Evolutionary conservation across 2,329 filamentous ascomycete species (phyloP).

Genomic region (Scedosporium aurantiacum): DNA sequence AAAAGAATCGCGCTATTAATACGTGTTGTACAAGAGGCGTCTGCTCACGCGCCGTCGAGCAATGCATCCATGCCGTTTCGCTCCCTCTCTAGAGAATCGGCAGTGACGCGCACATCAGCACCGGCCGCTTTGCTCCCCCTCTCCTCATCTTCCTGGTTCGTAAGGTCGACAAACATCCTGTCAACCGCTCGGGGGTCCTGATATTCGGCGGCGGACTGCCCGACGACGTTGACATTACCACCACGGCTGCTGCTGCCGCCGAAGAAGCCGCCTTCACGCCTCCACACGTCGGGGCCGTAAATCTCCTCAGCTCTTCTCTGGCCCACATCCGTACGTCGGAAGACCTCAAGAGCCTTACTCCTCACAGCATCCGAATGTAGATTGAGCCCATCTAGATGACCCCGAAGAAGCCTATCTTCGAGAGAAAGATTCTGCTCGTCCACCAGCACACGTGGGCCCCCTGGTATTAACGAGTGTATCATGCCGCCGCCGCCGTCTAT

Average conservation of each 20-base stretch:
- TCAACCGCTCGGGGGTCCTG: conserved; percentile 35
- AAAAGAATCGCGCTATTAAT: background rate
- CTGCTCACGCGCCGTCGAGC: conserved; percentile 28
- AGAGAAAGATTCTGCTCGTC: conserved; percentile 28
- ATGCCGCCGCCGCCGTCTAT: conserved; percentile 21
- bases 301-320: conserved; percentile 39
- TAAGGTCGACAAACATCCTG: conserved; percentile 45
- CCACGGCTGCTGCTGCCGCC: background rate
- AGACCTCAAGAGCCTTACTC: conserved; percentile 40
- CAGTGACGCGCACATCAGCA: conserved; percentile 24
- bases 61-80: conserved; percentile 35
- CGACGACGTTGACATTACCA: background rate
- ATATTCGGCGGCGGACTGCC: conserved; percentile 14
- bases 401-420: conserved; percentile 40
- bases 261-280: conserved; percentile 10
- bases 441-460: conserved; percentile 30
- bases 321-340: conserved; percentile 37
- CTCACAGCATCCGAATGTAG: conserved; percentile 34
- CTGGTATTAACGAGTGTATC: conserved; percentile 30
- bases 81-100: conserved; percentile 32
- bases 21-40: background rate
- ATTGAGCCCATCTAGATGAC: conserved; percentile 33
- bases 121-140: conserved; percentile 23
- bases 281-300: conserved; percentile 40
- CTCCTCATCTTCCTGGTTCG: conserved; percentile 41